Percentiles rank a stretch among this genome's conserved stretches.
Conservation (phyloP, 2,329 filamentous ascomycete genomes). For the Ophiostoma sp. region DNA sequence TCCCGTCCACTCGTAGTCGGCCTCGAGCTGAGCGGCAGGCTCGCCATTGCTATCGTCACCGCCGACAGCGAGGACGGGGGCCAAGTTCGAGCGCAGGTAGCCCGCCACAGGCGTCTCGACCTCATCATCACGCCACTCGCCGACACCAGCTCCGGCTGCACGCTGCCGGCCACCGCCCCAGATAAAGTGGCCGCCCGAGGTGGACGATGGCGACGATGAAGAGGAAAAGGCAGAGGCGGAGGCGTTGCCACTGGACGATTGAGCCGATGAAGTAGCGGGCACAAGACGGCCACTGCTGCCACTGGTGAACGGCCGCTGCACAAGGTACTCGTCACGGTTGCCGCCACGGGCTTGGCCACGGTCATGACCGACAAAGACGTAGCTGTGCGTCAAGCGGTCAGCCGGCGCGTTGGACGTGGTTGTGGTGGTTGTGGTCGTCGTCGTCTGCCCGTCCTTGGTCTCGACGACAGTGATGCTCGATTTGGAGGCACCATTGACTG, state of each 20-base stretch:
- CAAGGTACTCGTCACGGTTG: conserved; percentile 68
- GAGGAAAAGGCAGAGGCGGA: conserved; percentile 35
- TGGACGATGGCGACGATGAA: neutral
- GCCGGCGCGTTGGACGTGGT: neutral
- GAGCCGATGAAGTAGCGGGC: neutral
- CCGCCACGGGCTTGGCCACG: conserved; percentile 29
- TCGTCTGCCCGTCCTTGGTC: conserved; percentile 3
- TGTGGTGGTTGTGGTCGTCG: conserved; percentile 5
- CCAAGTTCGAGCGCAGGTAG: conserved; percentile 54
- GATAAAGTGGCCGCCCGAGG: conserved; percentile 58
- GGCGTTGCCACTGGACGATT: neutral
- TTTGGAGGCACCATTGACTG: neutral
- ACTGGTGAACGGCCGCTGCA: conserved; percentile 57
- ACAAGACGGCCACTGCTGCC: neutral
- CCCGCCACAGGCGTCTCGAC: conserved; percentile 48
- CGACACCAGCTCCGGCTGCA: conserved; percentile 50
- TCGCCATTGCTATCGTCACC: conserved; percentile 13
- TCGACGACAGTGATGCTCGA: neutral
- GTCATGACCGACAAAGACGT: conserved; percentile 58
- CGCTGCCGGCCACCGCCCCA: conserved; percentile 67
- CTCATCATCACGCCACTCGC: conserved; percentile 40
- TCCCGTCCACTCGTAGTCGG: conserved; percentile 71
- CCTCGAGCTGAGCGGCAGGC: conserved; percentile 45
- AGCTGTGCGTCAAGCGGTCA: conserved; percentile 54
- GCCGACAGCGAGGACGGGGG: conserved; percentile 45